Conservation (phyloP, 2,329 filamentous ascomycete genomes). For the Berkeleyomyces basicola region DNA sequence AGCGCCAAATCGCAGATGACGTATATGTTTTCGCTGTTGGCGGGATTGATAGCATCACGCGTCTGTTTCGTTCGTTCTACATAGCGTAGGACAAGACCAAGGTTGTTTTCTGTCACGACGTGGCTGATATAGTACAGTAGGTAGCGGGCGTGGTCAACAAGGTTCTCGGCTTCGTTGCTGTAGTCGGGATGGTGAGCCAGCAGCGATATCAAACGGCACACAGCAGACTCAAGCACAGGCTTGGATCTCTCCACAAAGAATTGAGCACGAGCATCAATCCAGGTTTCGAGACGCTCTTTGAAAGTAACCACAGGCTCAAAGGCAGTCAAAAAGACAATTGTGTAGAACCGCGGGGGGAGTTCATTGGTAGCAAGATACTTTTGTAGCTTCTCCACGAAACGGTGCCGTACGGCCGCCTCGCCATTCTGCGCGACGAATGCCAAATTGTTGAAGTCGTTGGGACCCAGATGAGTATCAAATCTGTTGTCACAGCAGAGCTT, state of each 20-base stretch:
- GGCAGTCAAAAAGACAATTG: constrained; percentile 75
- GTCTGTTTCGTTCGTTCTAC: constrained; percentile 88
- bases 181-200: constrained; percentile 93
- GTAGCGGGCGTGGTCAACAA: constrained; percentile 74
- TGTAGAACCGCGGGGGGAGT: constrained; percentile 65
- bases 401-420: constrained; percentile 53
- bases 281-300: constrained; percentile 63
- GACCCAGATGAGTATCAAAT: constrained; percentile 59
- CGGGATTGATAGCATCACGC: constrained; percentile 55
- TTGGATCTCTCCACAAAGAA: constrained; percentile 44
- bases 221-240: constrained; percentile 59
- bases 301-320: constrained; percentile 70
- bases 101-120: constrained; percentile 71
- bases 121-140: constrained; percentile 75
- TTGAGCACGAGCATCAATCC: constrained; percentile 68
- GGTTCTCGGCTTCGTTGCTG: constrained; percentile 43
- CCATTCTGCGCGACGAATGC: constrained; percentile 69
- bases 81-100: constrained; percentile 79
- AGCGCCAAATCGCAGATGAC: constrained; percentile 77
- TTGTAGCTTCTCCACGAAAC: constrained; percentile 72
- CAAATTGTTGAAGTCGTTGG: constrained; percentile 63
- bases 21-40: constrained; percentile 60
- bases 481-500: constrained; percentile 67
- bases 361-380: constrained; percentile 68
- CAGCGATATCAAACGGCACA: constrained; percentile 70